phyloP scores from a whole-genome alignment of 2,329 filamentous ascomycete species.

The Colletotrichum sp. region DNA sequence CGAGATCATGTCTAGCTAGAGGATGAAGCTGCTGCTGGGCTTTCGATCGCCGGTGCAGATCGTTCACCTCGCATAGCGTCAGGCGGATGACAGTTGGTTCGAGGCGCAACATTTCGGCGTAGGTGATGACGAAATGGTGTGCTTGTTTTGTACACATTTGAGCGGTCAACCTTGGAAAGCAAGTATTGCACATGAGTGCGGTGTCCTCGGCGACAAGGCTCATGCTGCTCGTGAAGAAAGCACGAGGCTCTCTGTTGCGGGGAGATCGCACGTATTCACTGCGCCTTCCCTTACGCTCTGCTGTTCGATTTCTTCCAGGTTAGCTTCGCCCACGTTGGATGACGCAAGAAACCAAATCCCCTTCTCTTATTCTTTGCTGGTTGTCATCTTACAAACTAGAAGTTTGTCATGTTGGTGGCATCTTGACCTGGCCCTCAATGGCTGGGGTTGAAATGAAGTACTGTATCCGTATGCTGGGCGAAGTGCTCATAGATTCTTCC shows the following conservation, averaged over 20 bases:
- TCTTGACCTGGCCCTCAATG: background rate
- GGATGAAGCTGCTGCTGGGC: background rate
- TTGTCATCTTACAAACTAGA: background rate
- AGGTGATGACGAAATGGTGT: background rate
- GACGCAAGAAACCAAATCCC: background rate
- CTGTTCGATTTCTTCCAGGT: background rate
- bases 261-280: background rate
- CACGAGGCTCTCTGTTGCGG: background rate
- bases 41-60: slow-evolving; percentile 29
- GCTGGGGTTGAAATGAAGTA: too few species aligned
- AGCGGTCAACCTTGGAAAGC: background rate
- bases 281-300: background rate
- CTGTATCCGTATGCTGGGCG: too few species aligned
- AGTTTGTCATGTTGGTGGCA: background rate
- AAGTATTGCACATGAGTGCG: background rate
- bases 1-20: background rate
- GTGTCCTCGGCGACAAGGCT: background rate
- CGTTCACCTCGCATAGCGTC: slow-evolving; percentile 45
- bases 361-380: background rate
- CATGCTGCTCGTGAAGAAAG: background rate
- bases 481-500: background rate
- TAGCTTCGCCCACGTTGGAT: background rate
- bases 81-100: slow-evolving; percentile 42
- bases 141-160: background rate
- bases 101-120: slow-evolving; percentile 43